Evolutionary conservation across 164 flowering plant genomes (phyloP).

Genomic region (Vitis rotundifolia): DNA sequence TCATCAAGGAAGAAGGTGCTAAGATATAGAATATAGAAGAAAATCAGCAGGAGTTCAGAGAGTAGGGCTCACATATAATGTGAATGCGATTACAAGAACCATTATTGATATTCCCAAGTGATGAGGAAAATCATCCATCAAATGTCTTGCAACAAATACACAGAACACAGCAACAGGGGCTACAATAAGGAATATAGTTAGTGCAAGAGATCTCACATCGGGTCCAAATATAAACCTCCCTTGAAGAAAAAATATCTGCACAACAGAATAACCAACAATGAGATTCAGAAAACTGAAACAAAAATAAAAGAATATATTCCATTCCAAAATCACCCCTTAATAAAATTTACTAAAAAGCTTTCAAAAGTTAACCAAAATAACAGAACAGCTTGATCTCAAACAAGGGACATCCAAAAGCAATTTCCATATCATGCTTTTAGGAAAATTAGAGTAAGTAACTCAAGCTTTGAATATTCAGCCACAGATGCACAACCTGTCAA

Average conservation of each 20-base stretch:
- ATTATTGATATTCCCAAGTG: slow-evolving; percentile 33
- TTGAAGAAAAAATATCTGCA: slow-evolving; percentile 35
- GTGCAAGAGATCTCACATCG: slow-evolving; percentile 36
- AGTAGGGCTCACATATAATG: slow-evolving; percentile 31
- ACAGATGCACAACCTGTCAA: neutral
- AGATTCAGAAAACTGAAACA: neutral
- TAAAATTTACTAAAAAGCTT: neutral
- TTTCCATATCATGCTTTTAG: neutral
- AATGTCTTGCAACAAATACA: slow-evolving; percentile 40
- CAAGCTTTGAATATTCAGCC: neutral
- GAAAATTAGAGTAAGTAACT: neutral
- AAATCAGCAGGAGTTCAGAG: neutral
- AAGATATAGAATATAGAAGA: neutral
- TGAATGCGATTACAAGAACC: slow-evolving; percentile 24
- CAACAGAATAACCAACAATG: neutral
- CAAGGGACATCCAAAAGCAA: neutral
- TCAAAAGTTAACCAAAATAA: neutral
- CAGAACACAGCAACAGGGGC: slow-evolving; percentile 39
- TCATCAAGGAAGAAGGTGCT: neutral
- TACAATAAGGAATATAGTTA: slow-evolving; percentile 33
- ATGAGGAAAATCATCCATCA: slow-evolving; percentile 36
- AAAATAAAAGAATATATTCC: neutral
- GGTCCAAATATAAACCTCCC: slow-evolving; percentile 56
- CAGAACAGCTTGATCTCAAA: neutral
- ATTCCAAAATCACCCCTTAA: neutral